These are phyloP conservation scores for Ustilago crameri DNA, from an alignment of 1,284 basidiomycete genomes.

Conservation along the genomic window DNA sequence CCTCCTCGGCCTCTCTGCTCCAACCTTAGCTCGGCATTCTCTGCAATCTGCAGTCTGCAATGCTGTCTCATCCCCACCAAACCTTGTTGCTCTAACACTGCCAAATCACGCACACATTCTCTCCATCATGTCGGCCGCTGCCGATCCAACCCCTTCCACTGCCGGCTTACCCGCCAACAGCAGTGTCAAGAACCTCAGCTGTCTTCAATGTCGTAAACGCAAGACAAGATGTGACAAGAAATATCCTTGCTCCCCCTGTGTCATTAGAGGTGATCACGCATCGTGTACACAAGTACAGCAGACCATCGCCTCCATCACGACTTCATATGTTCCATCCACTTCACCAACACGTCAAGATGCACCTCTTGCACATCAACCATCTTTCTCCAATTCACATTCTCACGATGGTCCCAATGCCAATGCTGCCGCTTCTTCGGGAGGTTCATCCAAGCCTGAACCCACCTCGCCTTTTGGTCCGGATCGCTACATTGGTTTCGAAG, in stretches of 20 bases:
- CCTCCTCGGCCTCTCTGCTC: neutral
- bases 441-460: slow-evolving; percentile 26
- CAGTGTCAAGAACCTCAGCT: slow-evolving; percentile 49
- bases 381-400: slow-evolving; percentile 19
- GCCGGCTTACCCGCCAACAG: slow-evolving; percentile 10
- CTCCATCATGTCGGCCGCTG: slow-evolving; percentile 3
- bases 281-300: slow-evolving; percentile 46
- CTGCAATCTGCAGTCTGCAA: slow-evolving; percentile 6
- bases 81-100: neutral
- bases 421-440: slow-evolving; percentile 10
- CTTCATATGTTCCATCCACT: slow-evolving; percentile 9
- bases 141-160: slow-evolving; percentile 1
- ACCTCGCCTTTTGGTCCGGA: slow-evolving; percentile 20
- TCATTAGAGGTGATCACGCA: slow-evolving; percentile 38
- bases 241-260: slow-evolving; percentile 46
- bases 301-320: slow-evolving; percentile 46
- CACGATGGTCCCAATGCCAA: slow-evolving; percentile 6
- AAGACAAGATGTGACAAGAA: slow-evolving; percentile 49
- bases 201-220: slow-evolving; percentile 47
- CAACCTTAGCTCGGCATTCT: slow-evolving; percentile 3
- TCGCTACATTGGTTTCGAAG: slow-evolving; percentile 31
- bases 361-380: slow-evolving; percentile 13
- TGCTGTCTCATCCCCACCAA: slow-evolving; percentile 3
- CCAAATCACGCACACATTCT: no score
- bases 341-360: slow-evolving; percentile 22